phyloP scores from a whole-genome alignment of 1,284 basidiomycete species.

The Papiliotrema terrestris region DNA sequence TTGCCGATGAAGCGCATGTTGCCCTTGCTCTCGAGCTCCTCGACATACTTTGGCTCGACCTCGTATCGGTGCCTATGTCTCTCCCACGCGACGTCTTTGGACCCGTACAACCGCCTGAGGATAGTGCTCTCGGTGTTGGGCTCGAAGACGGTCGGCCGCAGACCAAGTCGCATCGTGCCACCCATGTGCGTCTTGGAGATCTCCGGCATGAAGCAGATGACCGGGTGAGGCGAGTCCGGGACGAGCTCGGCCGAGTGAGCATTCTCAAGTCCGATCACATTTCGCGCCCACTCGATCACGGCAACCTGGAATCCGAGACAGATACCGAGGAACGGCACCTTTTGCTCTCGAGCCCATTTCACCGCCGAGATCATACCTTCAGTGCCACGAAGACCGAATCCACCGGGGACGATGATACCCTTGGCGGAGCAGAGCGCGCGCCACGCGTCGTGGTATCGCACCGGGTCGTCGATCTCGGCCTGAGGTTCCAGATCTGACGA shows the following conservation, averaged over 20 bases:
- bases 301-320: slow-evolving; percentile 98
- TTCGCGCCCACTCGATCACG: slow-evolving; percentile 90
- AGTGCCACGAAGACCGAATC: slow-evolving; percentile 88
- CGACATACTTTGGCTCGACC: slow-evolving; percentile 86
- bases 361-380: slow-evolving; percentile 98
- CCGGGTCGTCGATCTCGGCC: slow-evolving; percentile 73
- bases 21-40: slow-evolving; percentile 67
- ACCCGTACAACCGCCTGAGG: slow-evolving; percentile 80
- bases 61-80: slow-evolving; percentile 96
- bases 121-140: slow-evolving; percentile 61
- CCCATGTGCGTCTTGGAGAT: slow-evolving; percentile 97
- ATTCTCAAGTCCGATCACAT: slow-evolving; percentile 69
- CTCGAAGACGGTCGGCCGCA: slow-evolving; percentile 89
- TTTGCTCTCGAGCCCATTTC: slow-evolving; percentile 93
- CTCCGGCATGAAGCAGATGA: slow-evolving; percentile 98
- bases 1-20: slow-evolving; percentile 77
- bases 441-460: slow-evolving; percentile 95
- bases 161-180: slow-evolving; percentile 94
- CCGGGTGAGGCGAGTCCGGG: slow-evolving; percentile 58
- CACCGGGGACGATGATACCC: slow-evolving; percentile 92
- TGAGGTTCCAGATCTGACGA: slow-evolving; percentile 87
- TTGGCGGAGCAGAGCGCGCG: slow-evolving; percentile 82
- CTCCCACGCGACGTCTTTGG: slow-evolving; percentile 84
- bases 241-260: slow-evolving; percentile 88
- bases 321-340: slow-evolving; percentile 92